phyloP scores from a whole-genome alignment of 768 basidiomycete species.

The Lenzites betulinus region DNA sequence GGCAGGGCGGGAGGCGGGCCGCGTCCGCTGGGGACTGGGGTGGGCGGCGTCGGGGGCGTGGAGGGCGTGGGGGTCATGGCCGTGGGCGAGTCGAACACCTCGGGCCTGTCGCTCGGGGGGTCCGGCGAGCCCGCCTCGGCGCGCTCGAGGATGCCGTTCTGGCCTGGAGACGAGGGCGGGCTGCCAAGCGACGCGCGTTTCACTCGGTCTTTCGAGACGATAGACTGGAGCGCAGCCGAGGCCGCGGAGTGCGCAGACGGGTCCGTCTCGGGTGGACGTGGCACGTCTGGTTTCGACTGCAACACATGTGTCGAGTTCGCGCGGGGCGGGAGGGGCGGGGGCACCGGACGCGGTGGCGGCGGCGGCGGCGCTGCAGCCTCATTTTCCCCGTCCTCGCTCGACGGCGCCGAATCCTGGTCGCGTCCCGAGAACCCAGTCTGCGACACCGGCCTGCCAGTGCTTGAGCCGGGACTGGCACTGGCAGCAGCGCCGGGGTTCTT shows the following conservation, averaged over 20 bases:
- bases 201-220: slow-evolving; percentile 42
- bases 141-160: slow-evolving; percentile 1
- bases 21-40: slow-evolving; percentile 2
- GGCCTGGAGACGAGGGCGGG: slow-evolving; percentile 20
- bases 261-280: slow-evolving; percentile 19
- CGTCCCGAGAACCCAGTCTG: slow-evolving; percentile 25
- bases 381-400: neutral
- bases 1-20: slow-evolving; percentile 26
- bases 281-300: slow-evolving; percentile 32
- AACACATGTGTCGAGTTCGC: slow-evolving; percentile 33
- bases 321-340: slow-evolving; percentile 54
- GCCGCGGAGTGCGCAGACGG: slow-evolving; percentile 38
- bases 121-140: neutral
- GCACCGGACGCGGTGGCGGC: slow-evolving; percentile 25
- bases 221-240: slow-evolving; percentile 57
- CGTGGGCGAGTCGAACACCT: slow-evolving; percentile 8
- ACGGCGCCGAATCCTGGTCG: slow-evolving; percentile 23
- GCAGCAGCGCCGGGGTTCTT: slow-evolving; percentile 49
- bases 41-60: slow-evolving; percentile 9
- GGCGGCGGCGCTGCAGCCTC: neutral
- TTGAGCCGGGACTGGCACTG: too few species aligned
- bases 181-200: slow-evolving; percentile 30
- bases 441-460: slow-evolving; percentile 13
- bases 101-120: neutral
- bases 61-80: slow-evolving; percentile 16